phyloP scores from a whole-genome alignment of 331 rosid species.

The Malus hybrid region DNA sequence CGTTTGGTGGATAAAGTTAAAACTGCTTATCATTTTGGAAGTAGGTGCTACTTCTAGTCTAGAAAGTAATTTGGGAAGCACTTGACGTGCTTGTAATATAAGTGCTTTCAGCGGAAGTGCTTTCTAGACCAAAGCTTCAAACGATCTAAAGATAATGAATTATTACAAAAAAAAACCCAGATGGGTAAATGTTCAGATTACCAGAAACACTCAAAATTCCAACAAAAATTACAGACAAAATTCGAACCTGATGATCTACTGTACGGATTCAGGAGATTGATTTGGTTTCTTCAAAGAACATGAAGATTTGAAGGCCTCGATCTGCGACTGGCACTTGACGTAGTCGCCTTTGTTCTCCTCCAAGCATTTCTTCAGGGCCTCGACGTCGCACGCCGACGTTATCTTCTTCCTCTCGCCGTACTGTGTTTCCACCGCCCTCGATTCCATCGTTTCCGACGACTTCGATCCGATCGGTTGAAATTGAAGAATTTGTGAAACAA shows the following conservation, averaged over 20 bases:
- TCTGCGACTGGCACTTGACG: slow-evolving; percentile 66
- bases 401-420: slow-evolving; percentile 27
- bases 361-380: slow-evolving; percentile 82
- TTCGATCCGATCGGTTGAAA: neutral
- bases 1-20: neutral
- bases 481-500: neutral
- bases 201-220: neutral
- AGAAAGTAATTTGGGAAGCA: no score
- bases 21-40: no score
- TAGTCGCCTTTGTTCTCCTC: slow-evolving; percentile 83
- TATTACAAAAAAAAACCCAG: neutral
- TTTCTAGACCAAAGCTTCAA: neutral
- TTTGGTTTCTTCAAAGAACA: slow-evolving; percentile 63
- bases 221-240: neutral
- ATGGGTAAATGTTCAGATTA: neutral
- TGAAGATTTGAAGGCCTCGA: slow-evolving; percentile 72
- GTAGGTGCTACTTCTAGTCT: no score
- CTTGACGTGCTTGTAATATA: no score
- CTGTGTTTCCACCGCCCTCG: slow-evolving; percentile 8
- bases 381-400: slow-evolving; percentile 60
- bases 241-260: neutral
- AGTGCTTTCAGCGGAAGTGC: no score
- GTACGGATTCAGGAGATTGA: slow-evolving; percentile 26
- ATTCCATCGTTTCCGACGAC: slow-evolving; percentile 33
- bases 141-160: neutral